Evolutionary conservation across 768 basidiomycete species (phyloP).

Genomic region (Termitomyces titanicus): DNA sequence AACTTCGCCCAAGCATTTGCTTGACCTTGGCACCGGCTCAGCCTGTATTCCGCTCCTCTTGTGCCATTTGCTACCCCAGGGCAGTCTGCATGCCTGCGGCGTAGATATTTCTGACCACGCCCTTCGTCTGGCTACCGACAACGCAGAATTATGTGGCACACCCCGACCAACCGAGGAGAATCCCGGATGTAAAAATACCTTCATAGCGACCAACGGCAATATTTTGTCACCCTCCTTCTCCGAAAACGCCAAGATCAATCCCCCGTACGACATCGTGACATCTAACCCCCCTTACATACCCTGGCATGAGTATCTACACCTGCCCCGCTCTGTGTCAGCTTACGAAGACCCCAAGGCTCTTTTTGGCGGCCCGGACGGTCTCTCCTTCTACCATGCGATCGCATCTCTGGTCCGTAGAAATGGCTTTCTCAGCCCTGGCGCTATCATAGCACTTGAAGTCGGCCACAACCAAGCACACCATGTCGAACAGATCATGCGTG

Average conservation of each 20-base stretch:
- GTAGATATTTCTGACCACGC: constrained; percentile 71
- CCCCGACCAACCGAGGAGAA: constrained; percentile 21
- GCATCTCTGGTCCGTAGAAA: constrained; percentile 50
- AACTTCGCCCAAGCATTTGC: constrained; percentile 38
- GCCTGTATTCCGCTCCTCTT: constrained; percentile 91
- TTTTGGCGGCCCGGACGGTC: constrained; percentile 61
- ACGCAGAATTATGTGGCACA: constrained; percentile 40
- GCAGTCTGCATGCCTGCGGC: constrained; percentile 51
- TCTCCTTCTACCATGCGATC: constrained; percentile 72
- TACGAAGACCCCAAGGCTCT: constrained; percentile 84
- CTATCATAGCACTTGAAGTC: constrained; percentile 74
- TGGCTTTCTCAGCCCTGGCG: constrained; percentile 49
- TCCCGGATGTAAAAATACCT: constrained; percentile 30
- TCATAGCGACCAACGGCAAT: constrained; percentile 34
- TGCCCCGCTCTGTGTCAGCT: constrained; percentile 66
- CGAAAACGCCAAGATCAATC: constrained; percentile 27
- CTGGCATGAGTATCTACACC: constrained; percentile 51
- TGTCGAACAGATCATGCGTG: constrained; percentile 56
- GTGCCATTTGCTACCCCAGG: constrained; percentile 57
- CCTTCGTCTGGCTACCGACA: constrained; percentile 44
- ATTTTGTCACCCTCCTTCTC: constrained; percentile 46
- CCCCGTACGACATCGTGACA: constrained; percentile 74
- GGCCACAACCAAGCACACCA: constrained; percentile 66
- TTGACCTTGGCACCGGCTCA: constrained; percentile 93
- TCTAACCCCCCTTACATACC: constrained; percentile 90